Base-by-base conservation (phyloP, 192 early-diverging fungal genomes). In the Coemansia sp. region DNA sequence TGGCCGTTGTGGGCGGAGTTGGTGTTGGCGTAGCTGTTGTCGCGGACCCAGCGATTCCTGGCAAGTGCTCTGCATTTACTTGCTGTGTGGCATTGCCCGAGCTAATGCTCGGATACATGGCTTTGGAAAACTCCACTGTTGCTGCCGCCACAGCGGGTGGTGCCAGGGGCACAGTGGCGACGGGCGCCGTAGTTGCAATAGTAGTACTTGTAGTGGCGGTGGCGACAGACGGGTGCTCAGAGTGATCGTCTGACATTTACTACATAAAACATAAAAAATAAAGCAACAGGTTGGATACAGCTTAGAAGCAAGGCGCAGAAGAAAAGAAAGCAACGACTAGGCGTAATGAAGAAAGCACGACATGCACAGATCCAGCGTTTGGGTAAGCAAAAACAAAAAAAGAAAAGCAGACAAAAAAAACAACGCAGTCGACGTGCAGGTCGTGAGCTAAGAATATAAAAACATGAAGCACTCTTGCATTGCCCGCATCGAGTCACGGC, bases 191-290 rank as follows among this genome's bases (percentile, higher is more conserved):
- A 32, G 52, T 34, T 32, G 52, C 52, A 34, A 34, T 53, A 19
- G 36, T 27, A 11, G 34, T 39, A 8, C n/a, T 53, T 18, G 36
- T 27, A 14, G 34, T 39, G 8, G 22, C 50, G 41, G 32, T 58
- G 11, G 53, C 32, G 8, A 57, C 39, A 39, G 65, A 53, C 56
- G 26, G 60, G 27, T 67, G 35, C 42, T 70, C 58, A 19, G 61
- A 27, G 33, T 72, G 68, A 46, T 72, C 54, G 39, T 65, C 64
- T 41, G 75, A 68, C 75, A 78, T 78, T 71, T 72, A 65, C 75
- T 78, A 78, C 65, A 78, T 43, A 26, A 21, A 41, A 10, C 15
- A 1, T 55, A 37, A 48, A 24, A 19, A 56, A 56, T 37, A 5
- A 8, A 38, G 21, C 32, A 24, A 14, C n/a, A 1, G 4, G 26